These are phyloP conservation scores for Euclidium syriacum DNA, from an alignment of 345 rosid species.

Conservation along the genomic window DNA sequence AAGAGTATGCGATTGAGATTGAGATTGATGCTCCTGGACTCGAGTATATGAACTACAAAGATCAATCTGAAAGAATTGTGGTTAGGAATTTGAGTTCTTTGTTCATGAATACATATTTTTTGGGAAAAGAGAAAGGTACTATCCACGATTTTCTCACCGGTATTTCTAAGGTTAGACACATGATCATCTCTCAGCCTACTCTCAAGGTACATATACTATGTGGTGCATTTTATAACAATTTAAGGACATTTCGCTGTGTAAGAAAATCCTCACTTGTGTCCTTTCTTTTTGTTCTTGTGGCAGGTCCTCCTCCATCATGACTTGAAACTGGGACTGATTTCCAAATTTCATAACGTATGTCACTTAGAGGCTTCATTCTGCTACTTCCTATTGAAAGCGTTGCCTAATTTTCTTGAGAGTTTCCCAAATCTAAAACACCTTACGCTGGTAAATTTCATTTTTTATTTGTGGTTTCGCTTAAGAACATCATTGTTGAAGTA, in stretches of 20 bases:
- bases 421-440: background rate
- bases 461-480: background rate
- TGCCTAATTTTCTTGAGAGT: background rate
- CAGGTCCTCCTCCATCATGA: background rate
- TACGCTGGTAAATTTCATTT: background rate
- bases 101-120: background rate
- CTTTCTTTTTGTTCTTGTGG: too few species aligned
- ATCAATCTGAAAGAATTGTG: background rate
- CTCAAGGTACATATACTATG: slow-evolving; percentile 5
- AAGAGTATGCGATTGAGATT: background rate
- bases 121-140: background rate
- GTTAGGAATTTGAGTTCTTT: slow-evolving; percentile 1
- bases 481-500: too few species aligned
- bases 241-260: background rate
- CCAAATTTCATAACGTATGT: background rate
- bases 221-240: background rate
- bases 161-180: background rate
- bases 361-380: background rate
- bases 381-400: background rate
- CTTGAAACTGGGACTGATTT: background rate
- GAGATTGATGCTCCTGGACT: slow-evolving; percentile 1
- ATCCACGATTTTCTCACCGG: background rate
- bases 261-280: background rate
- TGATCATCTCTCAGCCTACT: background rate
- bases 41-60: background rate